These are phyloP conservation scores for Heliosperma pusillum DNA, from an alignment of 148 eudicot genomes.

Conservation along the genomic window DNA sequence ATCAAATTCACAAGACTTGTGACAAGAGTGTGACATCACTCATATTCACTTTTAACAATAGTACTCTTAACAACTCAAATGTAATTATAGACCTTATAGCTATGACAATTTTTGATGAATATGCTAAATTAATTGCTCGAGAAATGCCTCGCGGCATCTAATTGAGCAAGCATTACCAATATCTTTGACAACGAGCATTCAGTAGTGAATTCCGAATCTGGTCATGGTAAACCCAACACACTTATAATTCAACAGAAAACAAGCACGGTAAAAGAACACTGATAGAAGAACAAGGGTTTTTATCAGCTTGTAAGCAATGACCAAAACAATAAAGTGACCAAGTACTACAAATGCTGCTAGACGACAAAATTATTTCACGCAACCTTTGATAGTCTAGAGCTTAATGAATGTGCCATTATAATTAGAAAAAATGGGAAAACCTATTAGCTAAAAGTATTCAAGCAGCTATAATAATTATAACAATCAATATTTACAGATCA, in stretches of 20 bases:
- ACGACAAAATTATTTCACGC: background rate
- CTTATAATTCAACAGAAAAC: background rate
- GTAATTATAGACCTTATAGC: too few relatives aligned
- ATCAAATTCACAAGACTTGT: background rate
- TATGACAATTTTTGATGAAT: too few relatives aligned
- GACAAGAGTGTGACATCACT: background rate
- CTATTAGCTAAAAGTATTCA: background rate
- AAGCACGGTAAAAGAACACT: background rate
- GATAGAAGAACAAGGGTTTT: background rate
- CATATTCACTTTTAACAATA: too few relatives aligned
- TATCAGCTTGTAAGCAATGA: background rate
- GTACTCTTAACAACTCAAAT: too few relatives aligned
- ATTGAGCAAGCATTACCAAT: too few relatives aligned
- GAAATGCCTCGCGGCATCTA: too few relatives aligned
- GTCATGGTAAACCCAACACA: background rate
- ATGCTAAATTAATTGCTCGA: too few relatives aligned
- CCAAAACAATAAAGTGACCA: background rate
- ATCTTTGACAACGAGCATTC: background rate
- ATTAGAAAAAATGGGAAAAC: too few relatives aligned
- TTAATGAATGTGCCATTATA: background rate
- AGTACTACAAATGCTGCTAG: background rate
- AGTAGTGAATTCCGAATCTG: background rate
- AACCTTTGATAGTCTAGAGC: background rate
- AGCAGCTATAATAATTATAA: background rate
- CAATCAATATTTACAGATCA: background rate